Evolutionary conservation across 371 early-diverging fungal species (phyloP), one percentile per base, ranked within the genome.

Genomic region (Rhizopus sp.): DNA sequence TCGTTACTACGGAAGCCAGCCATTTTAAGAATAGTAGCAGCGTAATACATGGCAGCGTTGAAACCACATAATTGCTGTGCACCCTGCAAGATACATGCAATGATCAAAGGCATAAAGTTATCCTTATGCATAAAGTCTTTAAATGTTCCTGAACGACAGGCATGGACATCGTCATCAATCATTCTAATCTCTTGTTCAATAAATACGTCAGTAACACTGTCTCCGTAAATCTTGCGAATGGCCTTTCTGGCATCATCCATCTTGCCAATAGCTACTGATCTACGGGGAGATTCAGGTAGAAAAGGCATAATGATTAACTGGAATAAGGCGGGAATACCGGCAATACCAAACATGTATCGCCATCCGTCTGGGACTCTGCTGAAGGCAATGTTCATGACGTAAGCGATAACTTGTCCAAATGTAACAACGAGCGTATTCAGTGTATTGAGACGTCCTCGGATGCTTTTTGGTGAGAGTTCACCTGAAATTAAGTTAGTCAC

Each of bases 1-100:
- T 75, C 65, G 9, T 76, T 75, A 47, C 68, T 70, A 29, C 75
- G 72, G 58, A 86, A 85, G 1, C 87, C 85, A 6, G 87, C 78
- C 84, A 84, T 88, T 52, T 77, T 74, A 23, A 88, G 59, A 46
- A 86, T 82, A 7, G 84, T 83, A 0, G 84, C 85, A 16, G 86
- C 84, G 63, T 85, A 88, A 52, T 86, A 88, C 83, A 86, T 88
- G 42, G 84, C 86, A 0, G 83, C 82, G 60, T 88, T 86, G 66
- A 88, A 84, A 46, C 87, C 87, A 17, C 73, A 80, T 1, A 88
- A 65, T 57, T 88, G 87, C 51, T 86, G 88, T 51, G 83, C 77
- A 12, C 80, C 70, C 63, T 85, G 85, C 46, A 86, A 55, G 4
- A 78, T 68, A 59, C 82, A 80, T 2, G 84, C 86, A 59, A 85